These are phyloP conservation scores for Malus fusca DNA, from an alignment of 306 rosid genomes.

Conservation along the genomic window DNA sequence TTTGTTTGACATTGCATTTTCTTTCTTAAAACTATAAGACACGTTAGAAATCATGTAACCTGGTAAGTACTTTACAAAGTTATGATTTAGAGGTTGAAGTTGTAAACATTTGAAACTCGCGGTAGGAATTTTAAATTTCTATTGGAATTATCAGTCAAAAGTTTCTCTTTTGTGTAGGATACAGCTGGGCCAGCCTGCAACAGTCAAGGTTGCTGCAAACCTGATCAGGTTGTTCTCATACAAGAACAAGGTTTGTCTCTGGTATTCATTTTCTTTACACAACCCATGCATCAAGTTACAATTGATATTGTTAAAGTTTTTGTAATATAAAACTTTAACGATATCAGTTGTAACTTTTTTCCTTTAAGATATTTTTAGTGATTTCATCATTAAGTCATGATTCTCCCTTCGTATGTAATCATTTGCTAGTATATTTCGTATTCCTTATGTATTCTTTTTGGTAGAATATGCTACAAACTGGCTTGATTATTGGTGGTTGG, in stretches of 20 bases:
- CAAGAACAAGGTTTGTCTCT: slow-evolving; percentile 64
- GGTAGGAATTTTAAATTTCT: not conserved
- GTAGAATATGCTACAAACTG: slow-evolving; percentile 77
- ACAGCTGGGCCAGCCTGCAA: slow-evolving; percentile 91
- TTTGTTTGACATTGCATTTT: not conserved
- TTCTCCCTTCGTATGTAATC: not conserved
- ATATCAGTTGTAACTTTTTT: not conserved
- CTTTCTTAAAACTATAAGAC: not conserved
- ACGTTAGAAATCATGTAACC: not conserved
- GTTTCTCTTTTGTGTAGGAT: slow-evolving; percentile 32
- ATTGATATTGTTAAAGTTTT: not conserved
- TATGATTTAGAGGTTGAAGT: not conserved
- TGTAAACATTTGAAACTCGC: not conserved
- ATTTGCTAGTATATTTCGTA: not conserved
- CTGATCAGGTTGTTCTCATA: slow-evolving; percentile 76
- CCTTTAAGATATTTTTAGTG: not conserved
- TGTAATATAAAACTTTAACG: not conserved
- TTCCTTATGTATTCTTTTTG: not conserved
- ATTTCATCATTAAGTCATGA: not conserved
- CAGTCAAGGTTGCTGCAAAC: slow-evolving; percentile 90
- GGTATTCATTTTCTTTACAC: not conserved
- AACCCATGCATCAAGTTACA: not conserved
- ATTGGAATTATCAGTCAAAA: not conserved
- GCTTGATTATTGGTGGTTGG: slow-evolving; percentile 89
- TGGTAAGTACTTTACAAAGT: not conserved